Conservation (phyloP, 768 basidiomycete species). For the Cystofilobasidium capitatum region DNA sequence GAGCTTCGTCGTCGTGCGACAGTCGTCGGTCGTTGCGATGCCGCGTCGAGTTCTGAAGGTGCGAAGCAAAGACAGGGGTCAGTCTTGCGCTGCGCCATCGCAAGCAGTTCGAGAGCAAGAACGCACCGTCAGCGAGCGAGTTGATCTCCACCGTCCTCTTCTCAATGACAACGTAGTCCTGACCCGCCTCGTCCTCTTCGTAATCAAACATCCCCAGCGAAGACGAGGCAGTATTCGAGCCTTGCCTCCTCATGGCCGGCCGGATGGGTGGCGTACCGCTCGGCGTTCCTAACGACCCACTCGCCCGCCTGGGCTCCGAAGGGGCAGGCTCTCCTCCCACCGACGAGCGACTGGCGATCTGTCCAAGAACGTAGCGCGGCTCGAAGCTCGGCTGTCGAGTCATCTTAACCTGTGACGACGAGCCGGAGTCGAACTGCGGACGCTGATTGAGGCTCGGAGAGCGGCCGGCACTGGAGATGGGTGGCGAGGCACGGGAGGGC, state of each 20-base stretch:
- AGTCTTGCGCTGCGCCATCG: no score
- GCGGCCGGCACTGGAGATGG: slow-evolving; percentile 12
- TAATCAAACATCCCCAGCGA: slow-evolving; percentile 16
- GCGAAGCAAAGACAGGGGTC: slow-evolving; percentile 52
- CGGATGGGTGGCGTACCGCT: neutral
- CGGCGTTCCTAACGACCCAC: no score
- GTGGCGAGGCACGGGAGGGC: slow-evolving; percentile 13
- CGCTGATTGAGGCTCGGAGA: neutral
- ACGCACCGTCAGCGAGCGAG: slow-evolving; percentile 76
- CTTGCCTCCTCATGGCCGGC: slow-evolving; percentile 6
- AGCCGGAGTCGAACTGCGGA: neutral
- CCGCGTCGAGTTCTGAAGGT: slow-evolving; percentile 43
- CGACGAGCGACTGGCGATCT: slow-evolving; percentile 26
- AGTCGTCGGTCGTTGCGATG: slow-evolving; percentile 36
- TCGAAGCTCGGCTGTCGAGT: slow-evolving; percentile 25
- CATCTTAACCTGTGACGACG: slow-evolving; percentile 2
- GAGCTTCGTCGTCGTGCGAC: slow-evolving; percentile 39
- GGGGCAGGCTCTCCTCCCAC: slow-evolving; percentile 28
- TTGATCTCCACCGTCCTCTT: slow-evolving; percentile 89
- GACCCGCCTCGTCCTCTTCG: slow-evolving; percentile 46
- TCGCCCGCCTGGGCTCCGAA: slow-evolving; percentile 2
- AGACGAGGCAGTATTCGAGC: slow-evolving; percentile 6
- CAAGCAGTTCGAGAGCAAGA: neutral
- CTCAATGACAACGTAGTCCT: slow-evolving; percentile 87
- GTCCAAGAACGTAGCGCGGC: slow-evolving; percentile 31